Evolutionary conservation across 2,329 filamentous ascomycete genomes (phyloP), one percentile per base, ranked within the genome.

Genomic region (Xylariales sp.): DNA sequence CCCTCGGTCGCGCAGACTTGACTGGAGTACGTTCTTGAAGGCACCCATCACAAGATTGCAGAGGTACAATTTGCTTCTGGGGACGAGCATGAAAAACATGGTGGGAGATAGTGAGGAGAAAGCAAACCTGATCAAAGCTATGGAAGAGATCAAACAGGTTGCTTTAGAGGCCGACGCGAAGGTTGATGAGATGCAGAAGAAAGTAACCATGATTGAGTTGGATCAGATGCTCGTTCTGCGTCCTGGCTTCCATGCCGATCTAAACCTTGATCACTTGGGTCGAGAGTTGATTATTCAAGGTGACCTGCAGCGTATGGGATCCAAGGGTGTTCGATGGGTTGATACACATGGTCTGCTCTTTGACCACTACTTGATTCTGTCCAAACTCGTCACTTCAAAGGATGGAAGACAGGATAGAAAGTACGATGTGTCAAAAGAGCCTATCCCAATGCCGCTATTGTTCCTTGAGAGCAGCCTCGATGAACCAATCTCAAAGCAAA

Each of bases 11-110:
- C 80, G 84, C 47, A 85, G 90, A 52, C 74, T 97, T 30, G 87
- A 88, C 44, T 97, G 93, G 88, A 90, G 93, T 45, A 95, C 88
- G 5, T 98, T 88, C 59, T 72, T 98, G 29, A 97, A 97, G 59
- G 81, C 85, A 4, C 93, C 93, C 0, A 93, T 98, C 50, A 95
- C 91, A 34, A 79, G 93, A 46, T 72, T 98, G 38, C 93, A 97
- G 62, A 79, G 91, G 44, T 97, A 97, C 54, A 82, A 83, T 28
- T 74, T 98, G 18, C 73, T 98, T 8, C 72, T 98, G 8, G 73
- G 79, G 24, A 93, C 85, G 0, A 88, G 96, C 13, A 74, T 90
- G 40, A 88, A 88, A 61, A 89, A 88, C 49, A 95, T 89, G 72
- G 67, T 74, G 4, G 76, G 81, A 31, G 91, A 96, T 30, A 88